Evolutionary conservation across 306 rosid genomes (phyloP).

Genomic region (Senna siamea): DNA sequence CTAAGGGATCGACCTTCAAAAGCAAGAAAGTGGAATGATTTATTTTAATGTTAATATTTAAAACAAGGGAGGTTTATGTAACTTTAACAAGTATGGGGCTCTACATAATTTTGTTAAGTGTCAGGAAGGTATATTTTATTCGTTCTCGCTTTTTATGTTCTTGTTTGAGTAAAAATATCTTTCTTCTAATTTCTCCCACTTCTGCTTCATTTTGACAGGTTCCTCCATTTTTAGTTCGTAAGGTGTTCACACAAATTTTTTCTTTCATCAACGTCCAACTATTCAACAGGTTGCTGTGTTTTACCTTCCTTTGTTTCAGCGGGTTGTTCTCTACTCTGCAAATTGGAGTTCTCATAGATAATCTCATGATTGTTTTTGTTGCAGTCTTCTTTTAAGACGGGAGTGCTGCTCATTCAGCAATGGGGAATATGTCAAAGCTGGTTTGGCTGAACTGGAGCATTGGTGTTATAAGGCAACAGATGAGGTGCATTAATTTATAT

Average conservation of each 20-base stretch:
- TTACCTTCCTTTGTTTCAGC: slow-evolving; percentile 20
- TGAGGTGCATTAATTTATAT: slow-evolving; percentile 61
- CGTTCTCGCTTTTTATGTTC: slow-evolving; percentile 3
- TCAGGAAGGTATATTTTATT: slow-evolving; percentile 9
- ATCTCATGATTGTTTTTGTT: slow-evolving; percentile 25
- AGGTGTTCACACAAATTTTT: slow-evolving; percentile 91
- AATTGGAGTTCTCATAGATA: slow-evolving; percentile 6
- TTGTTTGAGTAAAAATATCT: slow-evolving; percentile 18
- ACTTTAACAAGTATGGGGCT: slow-evolving; percentile 24
- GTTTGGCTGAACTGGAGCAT: slow-evolving; percentile 94
- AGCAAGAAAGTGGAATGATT: slow-evolving; percentile 3
- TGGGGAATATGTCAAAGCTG: slow-evolving; percentile 95
- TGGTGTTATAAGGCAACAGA: slow-evolving; percentile 93
- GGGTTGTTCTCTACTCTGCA: slow-evolving; percentile 14
- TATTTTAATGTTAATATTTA: slow-evolving; percentile 22
- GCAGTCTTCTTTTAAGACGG: slow-evolving; percentile 95
- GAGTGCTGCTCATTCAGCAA: slow-evolving; percentile 99
- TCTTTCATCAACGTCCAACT: slow-evolving; percentile 90
- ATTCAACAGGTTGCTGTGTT: slow-evolving; percentile 77
- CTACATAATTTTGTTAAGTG: slow-evolving; percentile 19
- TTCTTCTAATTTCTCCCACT: background rate
- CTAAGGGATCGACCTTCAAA: too few species aligned
- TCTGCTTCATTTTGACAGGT: slow-evolving; percentile 49
- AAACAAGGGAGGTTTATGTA: slow-evolving; percentile 7
- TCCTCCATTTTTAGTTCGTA: slow-evolving; percentile 76